These are phyloP conservation scores for Ascodesmis nigricans DNA, from an alignment of 495 filamentous ascomycete genomes.

Conservation along the genomic window DNA sequence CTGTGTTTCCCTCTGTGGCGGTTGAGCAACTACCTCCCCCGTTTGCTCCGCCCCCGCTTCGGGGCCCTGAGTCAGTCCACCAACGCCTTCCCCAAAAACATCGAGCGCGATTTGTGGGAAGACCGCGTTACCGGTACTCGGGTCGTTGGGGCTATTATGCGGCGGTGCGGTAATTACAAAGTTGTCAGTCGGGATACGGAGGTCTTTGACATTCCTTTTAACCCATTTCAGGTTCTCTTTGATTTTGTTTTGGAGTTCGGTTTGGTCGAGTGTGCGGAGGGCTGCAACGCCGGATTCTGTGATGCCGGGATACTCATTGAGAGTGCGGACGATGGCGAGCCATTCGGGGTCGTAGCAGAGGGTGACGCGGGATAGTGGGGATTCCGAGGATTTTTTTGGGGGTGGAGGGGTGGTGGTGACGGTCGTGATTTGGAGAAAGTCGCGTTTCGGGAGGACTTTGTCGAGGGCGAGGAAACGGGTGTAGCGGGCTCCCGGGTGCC, in stretches of 20 bases:
- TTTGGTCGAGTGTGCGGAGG: constrained; percentile 3
- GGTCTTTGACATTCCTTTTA: constrained; percentile 41
- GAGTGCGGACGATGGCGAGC: constrained; percentile 74
- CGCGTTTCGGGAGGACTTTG: constrained; percentile 53
- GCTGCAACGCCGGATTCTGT: constrained; percentile 3
- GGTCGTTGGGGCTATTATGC: constrained; percentile 36
- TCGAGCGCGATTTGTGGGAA: no score
- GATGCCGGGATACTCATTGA: constrained; percentile 30
- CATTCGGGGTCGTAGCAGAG: constrained; percentile 83
- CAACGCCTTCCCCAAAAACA: constrained; percentile 21
- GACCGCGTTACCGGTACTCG: no score
- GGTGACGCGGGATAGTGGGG: constrained; percentile 17
- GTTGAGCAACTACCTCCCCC: no score
- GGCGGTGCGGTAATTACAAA: constrained; percentile 56
- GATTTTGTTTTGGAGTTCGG: constrained; percentile 6
- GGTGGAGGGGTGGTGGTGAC: constrained; percentile 22
- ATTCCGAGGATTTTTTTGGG: constrained; percentile 20
- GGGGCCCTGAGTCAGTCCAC: no score
- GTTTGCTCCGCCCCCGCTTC: no score
- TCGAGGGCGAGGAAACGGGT: constrained; percentile 77
- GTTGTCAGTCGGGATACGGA: constrained; percentile 44
- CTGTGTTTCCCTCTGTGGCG: no score
- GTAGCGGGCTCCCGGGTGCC: constrained; percentile 32
- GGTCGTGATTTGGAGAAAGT: constrained; percentile 62
- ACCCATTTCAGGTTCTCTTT: constrained; percentile 49